These are phyloP conservation scores for Saturnispora ahearnii DNA, from an alignment of 805 yeast species.

Conservation along the genomic window DNA sequence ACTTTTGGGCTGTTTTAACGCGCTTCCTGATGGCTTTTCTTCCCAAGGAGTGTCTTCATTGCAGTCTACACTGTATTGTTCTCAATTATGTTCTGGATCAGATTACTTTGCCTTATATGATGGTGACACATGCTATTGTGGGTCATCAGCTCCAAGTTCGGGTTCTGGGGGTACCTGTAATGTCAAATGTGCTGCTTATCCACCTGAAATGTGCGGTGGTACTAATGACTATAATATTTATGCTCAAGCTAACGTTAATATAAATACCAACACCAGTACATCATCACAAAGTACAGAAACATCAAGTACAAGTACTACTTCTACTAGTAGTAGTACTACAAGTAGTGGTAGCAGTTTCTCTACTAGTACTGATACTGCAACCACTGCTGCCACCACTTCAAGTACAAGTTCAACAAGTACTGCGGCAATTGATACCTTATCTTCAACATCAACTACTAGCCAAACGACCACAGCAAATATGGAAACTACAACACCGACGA, in stretches of 20 bases:
- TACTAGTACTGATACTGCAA: neutral
- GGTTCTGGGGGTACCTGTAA: neutral
- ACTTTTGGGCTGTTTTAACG: constrained; percentile 32
- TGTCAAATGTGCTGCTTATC: constrained; percentile 52
- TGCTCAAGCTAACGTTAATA: constrained; percentile 25
- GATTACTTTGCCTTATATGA: constrained; percentile 43
- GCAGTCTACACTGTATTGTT: constrained; percentile 55
- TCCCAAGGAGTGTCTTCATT: constrained; percentile 40
- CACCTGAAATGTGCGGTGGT: constrained; percentile 52
- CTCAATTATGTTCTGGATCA: constrained; percentile 30
- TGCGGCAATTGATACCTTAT: constrained; percentile 5
- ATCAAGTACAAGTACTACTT: constrained; percentile 6
- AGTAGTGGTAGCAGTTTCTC: neutral
- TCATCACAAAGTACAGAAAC: neutral
- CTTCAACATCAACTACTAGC: neutral
- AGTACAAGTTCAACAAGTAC: constrained; percentile 9
- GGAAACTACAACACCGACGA: constrained; percentile 1
- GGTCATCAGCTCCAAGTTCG: constrained; percentile 33
- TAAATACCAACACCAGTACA: constrained; percentile 11
- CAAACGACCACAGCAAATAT: constrained; percentile 4
- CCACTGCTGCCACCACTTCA: neutral
- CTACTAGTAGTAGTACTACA: constrained; percentile 3
- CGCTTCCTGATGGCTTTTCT: constrained; percentile 29
- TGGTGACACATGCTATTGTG: constrained; percentile 62
- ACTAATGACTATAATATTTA: constrained; percentile 31